Conservation (phyloP, 257 asterid genomes). For the Gentiana dahurica region DNA sequence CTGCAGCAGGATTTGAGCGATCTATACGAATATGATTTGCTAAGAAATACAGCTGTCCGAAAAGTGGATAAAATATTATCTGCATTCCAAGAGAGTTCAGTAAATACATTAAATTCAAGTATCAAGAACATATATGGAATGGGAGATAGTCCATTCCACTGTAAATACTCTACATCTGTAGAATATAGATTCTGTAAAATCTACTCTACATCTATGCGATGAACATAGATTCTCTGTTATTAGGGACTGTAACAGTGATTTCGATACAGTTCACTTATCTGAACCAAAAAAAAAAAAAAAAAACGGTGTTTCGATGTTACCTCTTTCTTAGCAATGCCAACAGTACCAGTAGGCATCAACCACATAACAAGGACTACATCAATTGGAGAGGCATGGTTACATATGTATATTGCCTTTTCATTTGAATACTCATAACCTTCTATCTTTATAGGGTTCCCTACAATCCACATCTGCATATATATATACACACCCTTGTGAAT, state of each 20-base stretch:
- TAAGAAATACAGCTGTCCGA: conserved; percentile 34
- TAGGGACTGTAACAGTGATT: not conserved
- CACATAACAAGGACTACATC: conserved; percentile 41
- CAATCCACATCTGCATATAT: conserved; percentile 33
- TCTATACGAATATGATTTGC: conserved; percentile 37
- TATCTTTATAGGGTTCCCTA: conserved; percentile 32
- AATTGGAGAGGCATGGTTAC: conserved; percentile 41
- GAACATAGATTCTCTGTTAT: not conserved
- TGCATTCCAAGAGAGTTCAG: not conserved
- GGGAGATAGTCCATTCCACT: too few relatives aligned
- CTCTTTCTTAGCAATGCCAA: conserved; percentile 40
- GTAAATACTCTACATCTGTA: too few relatives aligned
- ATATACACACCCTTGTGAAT: not conserved
- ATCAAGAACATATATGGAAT: too few relatives aligned
- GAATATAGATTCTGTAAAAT: not conserved
- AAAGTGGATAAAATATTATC: conserved; percentile 32
- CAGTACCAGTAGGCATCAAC: conserved; percentile 36
- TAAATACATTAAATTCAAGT: not conserved
- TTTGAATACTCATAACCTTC: conserved; percentile 33
- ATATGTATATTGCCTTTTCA: conserved; percentile 32
- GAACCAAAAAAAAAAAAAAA: not conserved
- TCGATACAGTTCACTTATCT: not conserved
- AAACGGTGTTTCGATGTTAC: conserved; percentile 4
- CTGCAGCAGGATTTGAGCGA: conserved; percentile 27
- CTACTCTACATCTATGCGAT: not conserved